Percentiles rank a stretch among this genome's conserved stretches.
These are phyloP conservation scores for Cyphellophora europaea DNA, from an alignment of 2,329 filamentous ascomycete genomes.

Conservation along the genomic window DNA sequence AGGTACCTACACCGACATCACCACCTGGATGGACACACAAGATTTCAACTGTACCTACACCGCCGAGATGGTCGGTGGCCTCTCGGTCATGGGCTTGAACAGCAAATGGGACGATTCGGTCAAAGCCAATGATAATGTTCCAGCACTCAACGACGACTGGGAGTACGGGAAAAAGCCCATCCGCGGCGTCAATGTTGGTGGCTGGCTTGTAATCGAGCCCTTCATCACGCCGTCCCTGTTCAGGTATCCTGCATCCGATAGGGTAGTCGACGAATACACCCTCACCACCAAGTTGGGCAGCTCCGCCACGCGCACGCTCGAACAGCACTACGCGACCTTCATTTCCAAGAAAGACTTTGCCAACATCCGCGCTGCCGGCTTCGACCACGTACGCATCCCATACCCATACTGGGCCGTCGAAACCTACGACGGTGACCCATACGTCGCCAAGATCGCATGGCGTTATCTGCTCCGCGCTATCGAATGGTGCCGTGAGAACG, in stretches of 20 bases:
- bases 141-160: slow-evolving; percentile 66
- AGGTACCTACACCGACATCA: slow-evolving; percentile 76
- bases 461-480: slow-evolving; percentile 86
- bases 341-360: slow-evolving; percentile 75
- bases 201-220: slow-evolving; percentile 88
- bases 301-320: slow-evolving; percentile 53
- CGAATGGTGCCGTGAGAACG: slow-evolving; percentile 88
- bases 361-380: slow-evolving; percentile 75
- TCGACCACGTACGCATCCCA: slow-evolving; percentile 94
- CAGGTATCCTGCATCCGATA: slow-evolving; percentile 50
- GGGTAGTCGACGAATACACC: slow-evolving; percentile 81
- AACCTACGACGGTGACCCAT: slow-evolving; percentile 77
- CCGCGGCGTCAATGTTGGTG: slow-evolving; percentile 83
- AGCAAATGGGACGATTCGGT: slow-evolving; percentile 77
- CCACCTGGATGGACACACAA: slow-evolving; percentile 78
- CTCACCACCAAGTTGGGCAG: slow-evolving; percentile 62
- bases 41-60: slow-evolving; percentile 97
- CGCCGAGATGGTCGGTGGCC: slow-evolving; percentile 66
- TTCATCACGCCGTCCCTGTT: slow-evolving; percentile 95
- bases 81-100: slow-evolving; percentile 86
- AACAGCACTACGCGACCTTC: slow-evolving; percentile 85
- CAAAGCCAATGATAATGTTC: slow-evolving; percentile 68
- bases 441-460: slow-evolving; percentile 80
- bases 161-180: slow-evolving; percentile 72
- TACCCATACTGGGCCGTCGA: slow-evolving; percentile 92